Percentiles rank a stretch among this genome's conserved stretches.
phyloP scores from a whole-genome alignment of 2,329 filamentous ascomycete genomes.

The Beauveria varroae region DNA sequence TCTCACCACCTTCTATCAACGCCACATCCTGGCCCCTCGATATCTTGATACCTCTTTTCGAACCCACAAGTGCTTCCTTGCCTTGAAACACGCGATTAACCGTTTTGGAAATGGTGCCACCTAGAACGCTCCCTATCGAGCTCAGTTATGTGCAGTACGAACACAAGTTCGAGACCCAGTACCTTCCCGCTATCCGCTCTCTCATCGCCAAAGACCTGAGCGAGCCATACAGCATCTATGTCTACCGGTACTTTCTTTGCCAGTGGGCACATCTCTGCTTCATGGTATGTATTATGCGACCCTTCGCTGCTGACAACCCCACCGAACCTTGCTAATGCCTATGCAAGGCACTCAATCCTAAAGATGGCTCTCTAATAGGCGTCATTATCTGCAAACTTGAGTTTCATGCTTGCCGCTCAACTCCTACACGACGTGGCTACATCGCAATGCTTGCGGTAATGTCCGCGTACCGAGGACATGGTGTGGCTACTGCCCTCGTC shows the following conservation, averaged over 20 bases:
- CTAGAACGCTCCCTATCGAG: slow-evolving; percentile 34
- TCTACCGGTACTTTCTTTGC: slow-evolving; percentile 95
- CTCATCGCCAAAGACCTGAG: slow-evolving; percentile 94
- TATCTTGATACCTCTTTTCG: neutral
- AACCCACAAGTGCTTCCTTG: too few species aligned
- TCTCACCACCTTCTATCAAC: slow-evolving; percentile 3
- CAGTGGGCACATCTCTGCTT: slow-evolving; percentile 98
- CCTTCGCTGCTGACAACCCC: slow-evolving; percentile 10
- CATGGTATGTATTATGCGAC: slow-evolving; percentile 52
- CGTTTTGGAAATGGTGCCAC: slow-evolving; percentile 25
- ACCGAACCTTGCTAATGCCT: neutral
- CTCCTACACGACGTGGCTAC: slow-evolving; percentile 72
- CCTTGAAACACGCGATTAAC: neutral
- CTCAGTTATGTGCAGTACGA: slow-evolving; percentile 56
- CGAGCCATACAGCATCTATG: slow-evolving; percentile 98
- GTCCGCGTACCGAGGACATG: slow-evolving; percentile 69
- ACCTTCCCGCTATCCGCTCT: slow-evolving; percentile 80
- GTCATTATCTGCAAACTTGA: slow-evolving; percentile 95
- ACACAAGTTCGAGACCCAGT: slow-evolving; percentile 50
- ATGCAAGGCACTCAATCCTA: slow-evolving; percentile 49
- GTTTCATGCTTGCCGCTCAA: slow-evolving; percentile 74
- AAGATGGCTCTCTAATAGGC: slow-evolving; percentile 63
- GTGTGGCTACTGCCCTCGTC: slow-evolving; percentile 86
- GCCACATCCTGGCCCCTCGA: neutral
- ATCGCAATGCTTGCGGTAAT: slow-evolving; percentile 98